A percentile compares a stretch with the other conserved stretches of the same genome.
Conservation (phyloP, 2,329 filamentous ascomycete genomes). For the Paracamarosporium sp. region DNA sequence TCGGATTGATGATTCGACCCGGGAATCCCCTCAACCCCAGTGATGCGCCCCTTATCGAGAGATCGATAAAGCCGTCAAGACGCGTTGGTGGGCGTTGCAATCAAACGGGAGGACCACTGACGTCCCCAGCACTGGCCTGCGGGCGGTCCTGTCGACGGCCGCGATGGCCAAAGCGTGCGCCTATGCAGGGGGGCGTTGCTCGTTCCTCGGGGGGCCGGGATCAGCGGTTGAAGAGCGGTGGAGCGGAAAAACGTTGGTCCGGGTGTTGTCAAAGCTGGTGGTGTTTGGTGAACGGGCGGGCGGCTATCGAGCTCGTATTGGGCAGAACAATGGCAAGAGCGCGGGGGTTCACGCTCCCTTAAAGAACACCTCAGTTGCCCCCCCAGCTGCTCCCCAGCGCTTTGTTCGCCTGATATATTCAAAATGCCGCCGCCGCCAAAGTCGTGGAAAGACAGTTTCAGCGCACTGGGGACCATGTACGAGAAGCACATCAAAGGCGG, state of each 20-base stretch:
- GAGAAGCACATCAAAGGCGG: constrained; percentile 44
- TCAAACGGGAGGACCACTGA: constrained; percentile 42
- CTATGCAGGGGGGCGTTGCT: constrained; percentile 25
- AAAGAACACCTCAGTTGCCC: not conserved
- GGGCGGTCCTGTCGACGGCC: constrained; percentile 24
- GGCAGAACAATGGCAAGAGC: constrained; percentile 6
- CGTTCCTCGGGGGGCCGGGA: constrained; percentile 4
- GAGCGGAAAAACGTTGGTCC: constrained; percentile 5
- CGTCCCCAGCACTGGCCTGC: constrained; percentile 30
- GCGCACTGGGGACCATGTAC: constrained; percentile 34
- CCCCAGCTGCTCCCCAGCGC: constrained; percentile 10
- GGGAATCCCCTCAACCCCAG: constrained; percentile 30
- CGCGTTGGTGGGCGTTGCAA: constrained; percentile 37
- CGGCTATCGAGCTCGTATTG: constrained; percentile 4
- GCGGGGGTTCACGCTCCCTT: not conserved
- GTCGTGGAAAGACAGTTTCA: constrained; percentile 40
- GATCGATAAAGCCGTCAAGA: constrained; percentile 29
- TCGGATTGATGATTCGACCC: constrained; percentile 25
- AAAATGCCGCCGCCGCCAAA: constrained; percentile 43
- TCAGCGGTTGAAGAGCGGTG: not conserved
- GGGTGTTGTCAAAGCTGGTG: not conserved
- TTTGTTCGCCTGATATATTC: not conserved
- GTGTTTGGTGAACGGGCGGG: constrained; percentile 10
- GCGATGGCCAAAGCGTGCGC: constrained; percentile 23
- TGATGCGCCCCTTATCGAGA: constrained; percentile 27